These are phyloP conservation scores for Auricularia auricula-judae DNA, from an alignment of 768 basidiomycete genomes.

Conservation along the genomic window DNA sequence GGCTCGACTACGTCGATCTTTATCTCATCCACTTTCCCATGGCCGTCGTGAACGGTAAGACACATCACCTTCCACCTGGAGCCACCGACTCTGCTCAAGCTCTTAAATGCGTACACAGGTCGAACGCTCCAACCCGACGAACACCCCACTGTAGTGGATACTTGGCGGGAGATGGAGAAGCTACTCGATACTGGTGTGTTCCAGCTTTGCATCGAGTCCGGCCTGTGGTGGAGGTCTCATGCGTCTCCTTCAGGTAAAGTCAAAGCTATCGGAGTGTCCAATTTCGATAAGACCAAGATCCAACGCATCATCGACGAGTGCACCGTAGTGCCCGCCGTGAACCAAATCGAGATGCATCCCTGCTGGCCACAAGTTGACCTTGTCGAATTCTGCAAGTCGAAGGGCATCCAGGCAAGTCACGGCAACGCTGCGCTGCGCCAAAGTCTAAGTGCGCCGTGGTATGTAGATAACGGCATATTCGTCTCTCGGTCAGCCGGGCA, in stretches of 20 bases:
- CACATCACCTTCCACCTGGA: not conserved
- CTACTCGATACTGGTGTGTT: conserved; percentile 46
- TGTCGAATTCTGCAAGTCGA: conserved; percentile 44
- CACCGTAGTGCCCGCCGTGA: conserved; percentile 43
- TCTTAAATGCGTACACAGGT: not conserved
- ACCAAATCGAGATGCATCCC: conserved; percentile 74
- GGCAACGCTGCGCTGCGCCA: too few species aligned
- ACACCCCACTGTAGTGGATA: conserved; percentile 31
- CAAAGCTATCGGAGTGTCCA: conserved; percentile 34
- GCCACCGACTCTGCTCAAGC: not conserved
- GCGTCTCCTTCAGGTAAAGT: not conserved
- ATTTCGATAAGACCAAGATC: conserved; percentile 42
- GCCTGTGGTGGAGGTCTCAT: not conserved
- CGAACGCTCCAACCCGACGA: not conserved
- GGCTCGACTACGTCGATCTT: conserved; percentile 69
- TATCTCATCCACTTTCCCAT: conserved; percentile 32
- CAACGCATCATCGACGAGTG: conserved; percentile 25
- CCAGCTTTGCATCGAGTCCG: not conserved
- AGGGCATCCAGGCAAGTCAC: conserved; percentile 40
- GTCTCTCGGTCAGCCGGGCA: conserved; percentile 36
- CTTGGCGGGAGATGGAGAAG: conserved; percentile 70
- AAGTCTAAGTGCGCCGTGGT: too few species aligned
- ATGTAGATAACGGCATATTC: conserved; percentile 57
- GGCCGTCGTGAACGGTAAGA: conserved; percentile 19
- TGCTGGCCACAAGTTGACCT: conserved; percentile 50